phyloP scores from a whole-genome alignment of 1,284 basidiomycete genomes.

The Pseudozyma tsukubaensis region DNA sequence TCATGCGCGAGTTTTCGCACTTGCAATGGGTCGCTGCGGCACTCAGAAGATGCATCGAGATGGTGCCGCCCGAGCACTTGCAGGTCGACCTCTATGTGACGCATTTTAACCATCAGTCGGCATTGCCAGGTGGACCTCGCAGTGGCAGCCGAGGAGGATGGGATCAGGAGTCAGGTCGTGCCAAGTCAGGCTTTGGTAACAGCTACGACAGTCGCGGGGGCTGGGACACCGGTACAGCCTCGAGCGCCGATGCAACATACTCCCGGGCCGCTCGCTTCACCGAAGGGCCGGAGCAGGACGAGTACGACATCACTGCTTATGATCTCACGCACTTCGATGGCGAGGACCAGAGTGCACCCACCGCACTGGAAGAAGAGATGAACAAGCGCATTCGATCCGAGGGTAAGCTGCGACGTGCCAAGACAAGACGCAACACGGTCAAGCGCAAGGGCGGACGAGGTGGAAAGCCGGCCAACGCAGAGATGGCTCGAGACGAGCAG shows the following conservation, averaged over 20 bases:
- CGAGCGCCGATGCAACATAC: slow-evolving; percentile 15
- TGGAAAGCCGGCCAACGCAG: slow-evolving; percentile 18
- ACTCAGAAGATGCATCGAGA: slow-evolving; percentile 77
- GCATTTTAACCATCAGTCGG: slow-evolving; percentile 55
- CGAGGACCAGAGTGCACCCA: slow-evolving; percentile 74
- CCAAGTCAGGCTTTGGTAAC: slow-evolving; percentile 13
- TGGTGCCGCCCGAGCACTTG: slow-evolving; percentile 75
- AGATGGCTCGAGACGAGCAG: slow-evolving; percentile 35
- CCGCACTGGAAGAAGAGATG: slow-evolving; percentile 76
- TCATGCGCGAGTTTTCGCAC: slow-evolving; percentile 83
- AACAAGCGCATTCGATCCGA: slow-evolving; percentile 76
- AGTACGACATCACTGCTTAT: slow-evolving; percentile 73
- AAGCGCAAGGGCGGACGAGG: slow-evolving; percentile 44
- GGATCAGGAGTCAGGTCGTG: slow-evolving; percentile 13
- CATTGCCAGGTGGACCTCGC: slow-evolving; percentile 13
- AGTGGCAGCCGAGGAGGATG: slow-evolving; percentile 10
- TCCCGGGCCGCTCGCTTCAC: slow-evolving; percentile 51
- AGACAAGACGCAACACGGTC: slow-evolving; percentile 64
- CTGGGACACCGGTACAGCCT: slow-evolving; percentile 6
- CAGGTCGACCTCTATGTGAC: slow-evolving; percentile 82
- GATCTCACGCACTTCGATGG: slow-evolving; percentile 86
- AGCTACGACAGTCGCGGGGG: slow-evolving; percentile 17
- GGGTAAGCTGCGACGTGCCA: slow-evolving; percentile 77
- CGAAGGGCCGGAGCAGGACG: slow-evolving; percentile 70
- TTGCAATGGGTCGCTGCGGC: slow-evolving; percentile 83